Percentiles rank a stretch among this genome's conserved stretches.
phyloP scores from a whole-genome alignment of 345 rosid genomes.

The Bruguiera parviflora region DNA sequence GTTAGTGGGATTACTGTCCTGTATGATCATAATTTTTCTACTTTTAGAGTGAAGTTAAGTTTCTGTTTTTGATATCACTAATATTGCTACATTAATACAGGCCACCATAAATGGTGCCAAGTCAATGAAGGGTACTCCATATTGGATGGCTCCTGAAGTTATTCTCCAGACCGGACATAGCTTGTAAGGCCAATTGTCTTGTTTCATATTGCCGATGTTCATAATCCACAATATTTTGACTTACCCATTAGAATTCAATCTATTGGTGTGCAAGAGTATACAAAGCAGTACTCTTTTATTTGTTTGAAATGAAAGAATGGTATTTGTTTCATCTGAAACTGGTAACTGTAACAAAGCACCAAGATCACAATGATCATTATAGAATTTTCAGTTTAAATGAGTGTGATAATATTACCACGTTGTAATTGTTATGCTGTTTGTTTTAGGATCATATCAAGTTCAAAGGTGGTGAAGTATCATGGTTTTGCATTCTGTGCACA shows the following conservation, averaged over 20 bases:
- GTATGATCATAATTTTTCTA: neutral
- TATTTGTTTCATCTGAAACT: neutral
- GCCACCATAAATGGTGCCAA: slow-evolving; percentile 36
- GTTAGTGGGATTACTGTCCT: neutral
- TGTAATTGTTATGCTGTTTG: too few relatives aligned
- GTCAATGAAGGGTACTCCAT: slow-evolving; percentile 39
- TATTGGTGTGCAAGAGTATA: neutral
- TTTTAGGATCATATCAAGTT: too few relatives aligned
- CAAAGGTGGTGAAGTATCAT: neutral
- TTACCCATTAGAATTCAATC: neutral
- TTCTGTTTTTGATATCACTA: neutral
- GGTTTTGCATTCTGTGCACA: neutral
- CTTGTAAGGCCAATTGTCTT: slow-evolving; percentile 22
- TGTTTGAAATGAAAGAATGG: neutral
- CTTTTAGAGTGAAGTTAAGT: neutral
- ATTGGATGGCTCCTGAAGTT: slow-evolving; percentile 41
- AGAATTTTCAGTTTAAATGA: too few relatives aligned
- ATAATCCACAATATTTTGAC: neutral
- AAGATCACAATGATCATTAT: too few relatives aligned
- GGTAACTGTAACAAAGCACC: neutral
- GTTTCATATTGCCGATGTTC: neutral
- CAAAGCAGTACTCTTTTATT: neutral
- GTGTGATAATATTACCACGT: too few relatives aligned
- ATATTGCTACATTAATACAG: slow-evolving; percentile 12
- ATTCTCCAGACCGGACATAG: slow-evolving; percentile 37